These are phyloP conservation scores for Hymenoscyphus fructigenus DNA, from an alignment of 2,329 filamentous ascomycete genomes.

Conservation along the genomic window DNA sequence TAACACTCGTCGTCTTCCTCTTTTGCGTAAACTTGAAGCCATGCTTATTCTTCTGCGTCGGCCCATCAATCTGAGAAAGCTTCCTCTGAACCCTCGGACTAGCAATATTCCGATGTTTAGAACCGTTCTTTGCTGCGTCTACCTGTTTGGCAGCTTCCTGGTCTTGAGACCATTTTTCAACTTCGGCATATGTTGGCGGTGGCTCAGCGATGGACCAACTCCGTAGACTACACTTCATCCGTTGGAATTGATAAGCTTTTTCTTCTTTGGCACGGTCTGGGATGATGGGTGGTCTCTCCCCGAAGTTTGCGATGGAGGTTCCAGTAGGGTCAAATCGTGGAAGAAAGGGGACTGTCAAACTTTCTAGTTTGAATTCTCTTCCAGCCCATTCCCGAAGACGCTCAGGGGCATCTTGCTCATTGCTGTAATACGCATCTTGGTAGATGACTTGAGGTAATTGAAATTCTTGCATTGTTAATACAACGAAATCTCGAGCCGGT, in stretches of 20 bases:
- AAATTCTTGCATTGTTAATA: constrained; percentile 55
- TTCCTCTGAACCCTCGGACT: constrained; percentile 33
- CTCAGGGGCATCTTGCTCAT: constrained; percentile 78
- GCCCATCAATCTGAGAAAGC: constrained; percentile 83
- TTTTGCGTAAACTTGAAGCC: constrained; percentile 86
- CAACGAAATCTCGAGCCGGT: constrained; percentile 48
- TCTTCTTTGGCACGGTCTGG: constrained; percentile 54
- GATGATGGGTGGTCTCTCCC: constrained; percentile 47
- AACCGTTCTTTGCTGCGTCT: constrained; percentile 19
- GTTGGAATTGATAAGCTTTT: constrained; percentile 49
- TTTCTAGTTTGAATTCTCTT: constrained; percentile 75
- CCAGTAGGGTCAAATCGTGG: constrained; percentile 72
- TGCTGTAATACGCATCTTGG: constrained; percentile 81
- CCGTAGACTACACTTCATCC: constrained; percentile 58
- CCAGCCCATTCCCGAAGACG: constrained; percentile 81
- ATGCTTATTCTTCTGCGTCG: constrained; percentile 78
- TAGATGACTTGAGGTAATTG: constrained; percentile 71
- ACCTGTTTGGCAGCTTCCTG: constrained; percentile 22
- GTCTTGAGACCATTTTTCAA: constrained; percentile 64
- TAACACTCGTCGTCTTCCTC: constrained; percentile 69
- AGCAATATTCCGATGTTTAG: constrained; percentile 18
- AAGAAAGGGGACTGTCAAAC: constrained; percentile 74
- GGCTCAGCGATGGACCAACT: constrained; percentile 74
- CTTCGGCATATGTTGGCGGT: constrained; percentile 70
- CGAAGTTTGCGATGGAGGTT: constrained; percentile 54